phyloP scores from a whole-genome alignment of 2,329 filamentous ascomycete genomes.

The Verticillium longisporum region DNA sequence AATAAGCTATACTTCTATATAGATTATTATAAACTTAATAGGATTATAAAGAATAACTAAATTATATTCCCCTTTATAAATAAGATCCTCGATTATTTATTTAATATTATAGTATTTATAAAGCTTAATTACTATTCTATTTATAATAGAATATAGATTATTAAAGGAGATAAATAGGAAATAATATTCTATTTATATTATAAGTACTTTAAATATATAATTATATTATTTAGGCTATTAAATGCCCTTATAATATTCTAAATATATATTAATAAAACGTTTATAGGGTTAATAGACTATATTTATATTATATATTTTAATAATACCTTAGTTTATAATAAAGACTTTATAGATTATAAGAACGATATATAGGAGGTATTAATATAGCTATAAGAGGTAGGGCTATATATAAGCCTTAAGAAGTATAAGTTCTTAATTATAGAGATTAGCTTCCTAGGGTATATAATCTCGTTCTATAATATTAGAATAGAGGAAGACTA shows the following conservation, averaged over 20 bases:
- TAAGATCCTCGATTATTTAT: no score
- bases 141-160: slow-evolving; percentile 25
- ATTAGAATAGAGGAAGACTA: background rate
- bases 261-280: slow-evolving; percentile 8
- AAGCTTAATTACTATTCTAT: slow-evolving; percentile 11
- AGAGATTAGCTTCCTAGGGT: slow-evolving; percentile 1
- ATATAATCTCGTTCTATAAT: slow-evolving; percentile 3
- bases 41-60: background rate
- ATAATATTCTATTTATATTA: slow-evolving; percentile 24
- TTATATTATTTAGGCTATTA: slow-evolving; percentile 20
- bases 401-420: background rate
- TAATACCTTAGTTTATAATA: background rate
- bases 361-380: background rate
- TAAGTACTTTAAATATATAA: slow-evolving; percentile 23
- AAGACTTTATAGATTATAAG: background rate
- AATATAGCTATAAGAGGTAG: background rate
- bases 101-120: background rate
- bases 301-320: background rate
- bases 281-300: background rate
- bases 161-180: slow-evolving; percentile 23
- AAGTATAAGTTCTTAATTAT: background rate
- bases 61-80: background rate
- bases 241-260: slow-evolving; percentile 13
- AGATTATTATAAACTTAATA: background rate
- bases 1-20: background rate